Evolutionary conservation across 2,329 filamentous ascomycete genomes (phyloP), one percentile per base, ranked within the genome.

Genomic region (Raffaelea deltoideospora): DNA sequence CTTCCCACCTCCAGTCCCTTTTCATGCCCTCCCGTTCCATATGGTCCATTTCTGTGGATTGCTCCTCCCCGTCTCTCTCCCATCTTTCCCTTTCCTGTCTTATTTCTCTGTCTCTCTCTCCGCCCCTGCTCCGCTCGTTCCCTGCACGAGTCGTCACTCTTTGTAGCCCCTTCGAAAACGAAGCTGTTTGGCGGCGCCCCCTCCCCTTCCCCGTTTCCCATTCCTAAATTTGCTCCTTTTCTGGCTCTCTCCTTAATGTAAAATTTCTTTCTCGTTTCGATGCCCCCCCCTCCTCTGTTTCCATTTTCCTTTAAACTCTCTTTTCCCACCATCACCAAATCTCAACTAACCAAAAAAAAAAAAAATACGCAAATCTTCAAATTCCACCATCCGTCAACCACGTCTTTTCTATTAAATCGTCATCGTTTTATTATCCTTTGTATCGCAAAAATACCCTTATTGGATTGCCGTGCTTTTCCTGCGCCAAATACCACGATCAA

Each of bases 111-210:
- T 4, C 10, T 9, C 28, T 5, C 10, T 30, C 22, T 34, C 18
- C 34, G 40, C 37, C 36, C 36, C n/a, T 39, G 28, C 26, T 38
- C 31, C 36, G 36, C 31, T 28, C 17, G 17, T 27, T 24, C 18
- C 30, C 19, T 37, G 30, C 31, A 29, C 22, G 30, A 20, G 22
- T 17, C 23, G n/a, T 35, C 38, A 33, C 23, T 35, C 28, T 27
- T 22, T 32, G 28, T 37, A 28, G 13, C 26, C 33, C 48, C 53
- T 52, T 53, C 58, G 61, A 65, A 64, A 63, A 58, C 55, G 60
- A 61, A 65, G 59, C 59, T 61, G 65, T 69, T n/a, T n/a, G n/a
- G n/a, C n/a, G n/a, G n/a, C n/a, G n/a, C 63, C 61, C 64, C 61
- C 58, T 31, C 33, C n/a, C 28, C 33, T 33, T 40, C 41, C 43